phyloP scores from a whole-genome alignment of 805 yeast genomes.

The Barnettozyma wickerhamii region DNA sequence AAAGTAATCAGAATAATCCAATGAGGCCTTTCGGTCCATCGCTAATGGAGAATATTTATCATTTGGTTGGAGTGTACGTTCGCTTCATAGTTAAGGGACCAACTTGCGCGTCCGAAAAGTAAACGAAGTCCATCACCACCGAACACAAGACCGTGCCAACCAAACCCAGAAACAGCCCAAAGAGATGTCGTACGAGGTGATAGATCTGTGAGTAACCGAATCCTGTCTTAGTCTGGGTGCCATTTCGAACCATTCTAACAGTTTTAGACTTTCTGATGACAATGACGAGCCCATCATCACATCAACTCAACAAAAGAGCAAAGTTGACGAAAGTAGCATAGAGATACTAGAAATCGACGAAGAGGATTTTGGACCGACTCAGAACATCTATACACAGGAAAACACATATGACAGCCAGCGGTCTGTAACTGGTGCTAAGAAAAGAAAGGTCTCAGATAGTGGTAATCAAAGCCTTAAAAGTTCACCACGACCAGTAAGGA shows the following conservation, averaged over 20 bases:
- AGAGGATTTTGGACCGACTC: neutral
- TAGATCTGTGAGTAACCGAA: neutral
- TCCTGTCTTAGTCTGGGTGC: neutral
- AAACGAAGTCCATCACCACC: neutral
- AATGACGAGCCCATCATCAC: slow-evolving; percentile 1
- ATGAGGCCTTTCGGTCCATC: no score
- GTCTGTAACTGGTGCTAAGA: no score
- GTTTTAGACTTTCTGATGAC: slow-evolving; percentile 1
- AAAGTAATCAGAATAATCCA: no score
- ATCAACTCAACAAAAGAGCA: slow-evolving; percentile 2
- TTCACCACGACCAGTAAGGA: no score
- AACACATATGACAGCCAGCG: no score
- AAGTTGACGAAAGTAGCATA: neutral
- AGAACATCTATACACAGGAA: neutral
- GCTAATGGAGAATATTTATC: no score
- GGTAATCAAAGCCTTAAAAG: no score
- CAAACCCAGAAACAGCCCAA: neutral
- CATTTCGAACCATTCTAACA: neutral
- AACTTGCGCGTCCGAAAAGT: neutral
- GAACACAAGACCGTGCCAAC: neutral
- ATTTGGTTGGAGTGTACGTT: no score
- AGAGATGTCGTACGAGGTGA: neutral
- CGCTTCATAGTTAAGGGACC: neutral
- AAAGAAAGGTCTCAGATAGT: no score
- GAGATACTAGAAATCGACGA: slow-evolving; percentile 5